Evolutionary conservation across 1,284 basidiomycete species (phyloP).

Genomic region (Bjerkandera adusta): DNA sequence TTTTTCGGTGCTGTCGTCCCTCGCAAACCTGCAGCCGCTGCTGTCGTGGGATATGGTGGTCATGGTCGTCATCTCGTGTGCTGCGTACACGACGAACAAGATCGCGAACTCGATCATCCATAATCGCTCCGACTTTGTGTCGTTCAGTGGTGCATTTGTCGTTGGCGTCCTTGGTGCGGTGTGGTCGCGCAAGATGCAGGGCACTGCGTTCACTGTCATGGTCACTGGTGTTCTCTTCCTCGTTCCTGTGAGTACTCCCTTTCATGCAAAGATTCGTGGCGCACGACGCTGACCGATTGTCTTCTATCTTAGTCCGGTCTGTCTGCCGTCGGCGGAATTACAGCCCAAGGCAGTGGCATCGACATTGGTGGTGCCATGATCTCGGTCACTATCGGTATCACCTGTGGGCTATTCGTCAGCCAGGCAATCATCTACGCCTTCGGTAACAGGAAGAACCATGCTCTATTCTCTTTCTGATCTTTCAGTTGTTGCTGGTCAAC

Average conservation of each 20-base stretch:
- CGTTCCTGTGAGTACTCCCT: slow-evolving; percentile 60
- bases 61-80: slow-evolving; percentile 85
- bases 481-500: too few species aligned
- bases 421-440: slow-evolving; percentile 86
- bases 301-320: slow-evolving; percentile 66
- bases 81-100: slow-evolving; percentile 75
- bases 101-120: slow-evolving; percentile 83
- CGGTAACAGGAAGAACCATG: slow-evolving; percentile 77
- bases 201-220: slow-evolving; percentile 89
- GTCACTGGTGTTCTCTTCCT: slow-evolving; percentile 85
- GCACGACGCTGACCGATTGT: background rate
- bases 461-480: slow-evolving; percentile 82
- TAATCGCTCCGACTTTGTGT: slow-evolving; percentile 81
- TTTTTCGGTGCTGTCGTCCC: slow-evolving; percentile 74
- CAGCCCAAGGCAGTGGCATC: slow-evolving; percentile 65
- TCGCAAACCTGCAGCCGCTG: slow-evolving; percentile 78
- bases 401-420: slow-evolving; percentile 87
- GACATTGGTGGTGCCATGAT: slow-evolving; percentile 85
- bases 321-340: slow-evolving; percentile 82
- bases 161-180: slow-evolving; percentile 80
- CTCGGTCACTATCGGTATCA: slow-evolving; percentile 87
- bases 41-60: slow-evolving; percentile 70
- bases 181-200: slow-evolving; percentile 82
- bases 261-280: background rate
- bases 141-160: slow-evolving; percentile 82